phyloP scores from a whole-genome alignment of 179 eudicot genomes.

The Amaranthus tricolor region DNA sequence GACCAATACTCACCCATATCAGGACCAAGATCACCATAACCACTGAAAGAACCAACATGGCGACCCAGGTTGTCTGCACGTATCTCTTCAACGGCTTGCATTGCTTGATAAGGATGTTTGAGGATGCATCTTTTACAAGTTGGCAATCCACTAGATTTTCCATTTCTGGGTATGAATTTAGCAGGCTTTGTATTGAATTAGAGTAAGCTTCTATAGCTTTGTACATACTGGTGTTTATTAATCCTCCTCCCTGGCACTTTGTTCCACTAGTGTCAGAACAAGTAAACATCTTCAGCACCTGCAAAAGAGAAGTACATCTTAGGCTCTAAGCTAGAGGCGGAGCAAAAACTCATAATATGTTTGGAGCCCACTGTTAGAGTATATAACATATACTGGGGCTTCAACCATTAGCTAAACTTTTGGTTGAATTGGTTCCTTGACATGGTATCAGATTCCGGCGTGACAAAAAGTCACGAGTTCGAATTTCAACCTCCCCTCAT shows the following conservation, averaged over 20 bases:
- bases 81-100: conserved; percentile 64
- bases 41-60: conserved; percentile 44
- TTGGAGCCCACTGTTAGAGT: too few relatives aligned
- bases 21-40: conserved; percentile 49
- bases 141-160: conserved; percentile 61
- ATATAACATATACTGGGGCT: too few relatives aligned
- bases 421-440: too few relatives aligned
- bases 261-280: conserved; percentile 43
- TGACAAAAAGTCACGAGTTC: too few relatives aligned
- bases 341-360: too few relatives aligned
- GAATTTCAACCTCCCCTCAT: too few relatives aligned
- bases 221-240: conserved; percentile 31
- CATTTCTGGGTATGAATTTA: conserved; percentile 66
- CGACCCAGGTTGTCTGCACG: conserved; percentile 44
- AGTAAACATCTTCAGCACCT: conserved; percentile 47
- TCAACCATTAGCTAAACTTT: too few relatives aligned
- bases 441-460: too few relatives aligned
- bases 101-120: conserved; percentile 48
- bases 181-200: conserved; percentile 49
- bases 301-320: conserved; percentile 4
- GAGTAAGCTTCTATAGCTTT: conserved; percentile 44
- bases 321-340: too few relatives aligned
- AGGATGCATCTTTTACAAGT: conserved; percentile 56
- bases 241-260: conserved; percentile 42
- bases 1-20: conserved; percentile 38